phyloP scores from a whole-genome alignment of 495 filamentous ascomycete species.

The Lepraria neglecta region DNA sequence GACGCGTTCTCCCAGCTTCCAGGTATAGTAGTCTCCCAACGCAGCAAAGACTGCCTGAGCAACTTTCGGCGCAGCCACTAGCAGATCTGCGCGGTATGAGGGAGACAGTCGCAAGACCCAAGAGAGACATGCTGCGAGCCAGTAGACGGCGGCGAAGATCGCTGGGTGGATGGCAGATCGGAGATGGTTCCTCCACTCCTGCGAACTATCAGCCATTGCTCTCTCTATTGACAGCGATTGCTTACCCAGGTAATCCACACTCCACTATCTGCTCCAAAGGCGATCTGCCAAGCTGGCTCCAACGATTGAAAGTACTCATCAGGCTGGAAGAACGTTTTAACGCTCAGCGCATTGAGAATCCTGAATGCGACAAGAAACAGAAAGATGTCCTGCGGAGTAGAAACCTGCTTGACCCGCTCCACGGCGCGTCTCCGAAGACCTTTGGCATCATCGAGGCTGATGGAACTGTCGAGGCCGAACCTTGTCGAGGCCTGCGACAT shows the following conservation, averaged over 20 bases:
- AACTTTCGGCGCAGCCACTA: slow-evolving; percentile 66
- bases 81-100: slow-evolving; percentile 50
- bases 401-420: slow-evolving; percentile 20
- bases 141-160: slow-evolving; percentile 75
- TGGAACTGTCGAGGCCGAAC: slow-evolving; percentile 26
- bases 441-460: slow-evolving; percentile 22
- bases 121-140: slow-evolving; percentile 48
- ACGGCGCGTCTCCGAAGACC: slow-evolving; percentile 13
- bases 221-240: slow-evolving; percentile 3
- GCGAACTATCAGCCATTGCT: slow-evolving; percentile 20
- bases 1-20: slow-evolving; percentile 67
- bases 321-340: slow-evolving; percentile 98
- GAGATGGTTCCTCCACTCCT: slow-evolving; percentile 93
- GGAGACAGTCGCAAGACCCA: slow-evolving; percentile 43
- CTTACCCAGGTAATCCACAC: slow-evolving; percentile 95
- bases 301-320: slow-evolving; percentile 97
- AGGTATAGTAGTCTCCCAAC: slow-evolving; percentile 79
- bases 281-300: slow-evolving; percentile 88
- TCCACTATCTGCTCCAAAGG: slow-evolving; percentile 69
- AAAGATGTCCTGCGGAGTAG: slow-evolving; percentile 40
- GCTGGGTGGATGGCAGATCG: slow-evolving; percentile 88
- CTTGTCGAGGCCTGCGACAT: slow-evolving; percentile 29
- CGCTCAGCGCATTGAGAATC: slow-evolving; percentile 72
- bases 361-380: slow-evolving; percentile 67
- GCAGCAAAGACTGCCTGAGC: slow-evolving; percentile 74